These are phyloP conservation scores for Kuraishia cidri DNA, from an alignment of 805 yeast genomes.

Conservation along the genomic window DNA sequence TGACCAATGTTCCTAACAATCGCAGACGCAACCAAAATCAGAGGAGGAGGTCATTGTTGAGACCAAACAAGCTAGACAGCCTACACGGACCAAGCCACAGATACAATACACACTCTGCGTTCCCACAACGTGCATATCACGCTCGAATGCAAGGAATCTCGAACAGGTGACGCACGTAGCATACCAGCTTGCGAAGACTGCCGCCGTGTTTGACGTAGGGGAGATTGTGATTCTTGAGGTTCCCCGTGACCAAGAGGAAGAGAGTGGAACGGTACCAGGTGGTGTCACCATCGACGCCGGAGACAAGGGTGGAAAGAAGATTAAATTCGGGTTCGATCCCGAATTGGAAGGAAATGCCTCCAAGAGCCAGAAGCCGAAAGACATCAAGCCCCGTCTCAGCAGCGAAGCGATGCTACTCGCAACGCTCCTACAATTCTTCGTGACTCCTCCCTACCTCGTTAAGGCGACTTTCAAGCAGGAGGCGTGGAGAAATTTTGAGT, in stretches of 20 bases:
- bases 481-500: slow-evolving; percentile 38
- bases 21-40: too few relatives aligned
- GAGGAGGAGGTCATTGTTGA: too few relatives aligned
- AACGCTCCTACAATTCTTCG: slow-evolving; percentile 64
- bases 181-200: slow-evolving; percentile 73
- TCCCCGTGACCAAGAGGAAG: slow-evolving; percentile 15
- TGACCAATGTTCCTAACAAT: too few relatives aligned
- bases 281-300: slow-evolving; percentile 14
- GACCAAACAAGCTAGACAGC: too few relatives aligned
- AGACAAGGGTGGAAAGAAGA: slow-evolving; percentile 10
- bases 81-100: too few relatives aligned
- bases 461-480: slow-evolving; percentile 49
- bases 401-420: slow-evolving; percentile 47
- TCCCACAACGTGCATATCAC: slow-evolving; percentile 57
- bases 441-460: slow-evolving; percentile 77
- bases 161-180: slow-evolving; percentile 68
- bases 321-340: slow-evolving; percentile 11
- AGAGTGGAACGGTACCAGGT: slow-evolving; percentile 2
- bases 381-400: slow-evolving; percentile 13
- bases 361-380: slow-evolving; percentile 15
- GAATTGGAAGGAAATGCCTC: slow-evolving; percentile 9
- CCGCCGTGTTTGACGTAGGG: slow-evolving; percentile 58
- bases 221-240: slow-evolving; percentile 69
- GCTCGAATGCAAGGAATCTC: slow-evolving; percentile 48
- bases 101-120: slow-evolving; percentile 55